phyloP scores from a whole-genome alignment of 345 rosid genomes.

The Eucalyptus globulus region DNA sequence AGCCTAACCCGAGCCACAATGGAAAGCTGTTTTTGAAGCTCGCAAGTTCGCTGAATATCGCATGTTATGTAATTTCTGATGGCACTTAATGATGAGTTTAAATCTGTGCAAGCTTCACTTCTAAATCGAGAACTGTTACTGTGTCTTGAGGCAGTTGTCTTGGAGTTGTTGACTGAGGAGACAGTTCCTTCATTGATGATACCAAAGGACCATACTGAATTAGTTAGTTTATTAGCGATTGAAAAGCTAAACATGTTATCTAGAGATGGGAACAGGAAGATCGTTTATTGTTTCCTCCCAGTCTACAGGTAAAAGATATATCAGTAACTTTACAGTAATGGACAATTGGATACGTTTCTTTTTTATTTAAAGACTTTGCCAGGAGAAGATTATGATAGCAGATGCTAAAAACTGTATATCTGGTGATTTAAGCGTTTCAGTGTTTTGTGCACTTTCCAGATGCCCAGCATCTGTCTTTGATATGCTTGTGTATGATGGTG shows the following conservation, averaged over 20 bases:
- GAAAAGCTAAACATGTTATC: background rate
- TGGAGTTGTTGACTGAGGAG: background rate
- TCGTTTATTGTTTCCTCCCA: background rate
- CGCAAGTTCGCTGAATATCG: background rate
- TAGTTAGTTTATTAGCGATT: background rate
- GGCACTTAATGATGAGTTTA: background rate
- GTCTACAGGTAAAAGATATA: background rate
- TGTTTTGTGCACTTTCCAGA: background rate
- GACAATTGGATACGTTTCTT: background rate
- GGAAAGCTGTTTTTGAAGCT: background rate
- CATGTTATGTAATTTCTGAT: background rate
- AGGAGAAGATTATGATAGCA: background rate
- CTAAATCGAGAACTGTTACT: background rate
- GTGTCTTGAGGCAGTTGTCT: background rate
- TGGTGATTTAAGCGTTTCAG: background rate
- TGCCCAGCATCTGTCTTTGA: background rate
- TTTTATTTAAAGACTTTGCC: background rate
- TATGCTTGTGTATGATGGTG: background rate
- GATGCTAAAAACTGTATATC: background rate
- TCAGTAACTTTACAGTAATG: background rate
- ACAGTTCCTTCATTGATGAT: background rate
- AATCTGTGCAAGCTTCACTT: background rate
- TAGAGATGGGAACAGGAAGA: background rate
- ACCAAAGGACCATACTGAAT: background rate
- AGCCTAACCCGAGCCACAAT: background rate